phyloP scores from a whole-genome alignment of 2,329 filamentous ascomycete genomes.

The Nothopassalora personata region DNA sequence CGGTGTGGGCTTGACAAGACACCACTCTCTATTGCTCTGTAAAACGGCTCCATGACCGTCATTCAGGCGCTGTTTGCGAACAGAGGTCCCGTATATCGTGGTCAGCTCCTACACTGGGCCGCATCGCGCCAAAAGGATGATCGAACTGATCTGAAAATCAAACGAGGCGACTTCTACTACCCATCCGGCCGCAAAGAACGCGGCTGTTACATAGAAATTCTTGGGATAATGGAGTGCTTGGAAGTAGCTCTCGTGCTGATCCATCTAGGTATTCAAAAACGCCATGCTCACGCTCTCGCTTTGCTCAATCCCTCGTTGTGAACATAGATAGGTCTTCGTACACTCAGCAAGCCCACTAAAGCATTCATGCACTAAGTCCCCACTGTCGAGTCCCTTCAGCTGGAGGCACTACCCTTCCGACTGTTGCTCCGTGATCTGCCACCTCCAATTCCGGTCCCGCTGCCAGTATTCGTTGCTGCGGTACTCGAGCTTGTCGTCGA shows the following conservation, averaged over 20 bases:
- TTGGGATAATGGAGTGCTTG: neutral
- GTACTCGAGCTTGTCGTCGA: slow-evolving; percentile 7
- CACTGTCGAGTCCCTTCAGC: slow-evolving; percentile 2
- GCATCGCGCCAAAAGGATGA: too few species aligned
- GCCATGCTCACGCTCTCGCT: slow-evolving; percentile 13
- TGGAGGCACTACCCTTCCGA: slow-evolving; percentile 13
- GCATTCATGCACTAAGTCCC: neutral
- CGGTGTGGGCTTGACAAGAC: too few species aligned
- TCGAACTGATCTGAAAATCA: too few species aligned
- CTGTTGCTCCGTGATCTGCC: slow-evolving; percentile 19
- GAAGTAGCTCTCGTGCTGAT: slow-evolving; percentile 4
- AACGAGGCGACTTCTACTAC: too few species aligned
- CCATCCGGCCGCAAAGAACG: too few species aligned
- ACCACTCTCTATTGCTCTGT: too few species aligned
- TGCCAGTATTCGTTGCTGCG: slow-evolving; percentile 9
- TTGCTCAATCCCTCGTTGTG: neutral
- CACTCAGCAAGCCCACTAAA: neutral
- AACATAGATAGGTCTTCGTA: neutral
- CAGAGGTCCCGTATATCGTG: too few species aligned
- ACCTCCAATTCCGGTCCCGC: slow-evolving; percentile 15
- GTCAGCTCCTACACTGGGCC: too few species aligned
- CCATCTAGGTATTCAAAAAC: slow-evolving; percentile 22
- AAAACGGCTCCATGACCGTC: too few species aligned
- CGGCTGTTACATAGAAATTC: neutral
- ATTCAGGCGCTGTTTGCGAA: too few species aligned